Conservation (phyloP, 495 filamentous ascomycete genomes). For the Penicillium salamii region DNA sequence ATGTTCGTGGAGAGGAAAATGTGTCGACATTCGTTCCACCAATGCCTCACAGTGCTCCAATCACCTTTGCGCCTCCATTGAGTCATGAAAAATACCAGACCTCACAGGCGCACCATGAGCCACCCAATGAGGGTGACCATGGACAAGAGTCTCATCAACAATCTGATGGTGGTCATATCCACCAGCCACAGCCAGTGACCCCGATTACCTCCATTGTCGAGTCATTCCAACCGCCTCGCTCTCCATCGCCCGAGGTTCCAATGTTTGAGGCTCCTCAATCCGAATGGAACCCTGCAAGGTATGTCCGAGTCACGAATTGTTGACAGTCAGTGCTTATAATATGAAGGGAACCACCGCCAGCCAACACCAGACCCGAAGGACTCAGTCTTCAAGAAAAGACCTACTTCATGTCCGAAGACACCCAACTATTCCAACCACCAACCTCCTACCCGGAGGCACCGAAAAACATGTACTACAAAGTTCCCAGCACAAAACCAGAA, state of each 20-base stretch:
- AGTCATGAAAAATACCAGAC: constrained; percentile 6
- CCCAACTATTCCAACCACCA: constrained; percentile 70
- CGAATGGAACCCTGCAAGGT: constrained; percentile 69
- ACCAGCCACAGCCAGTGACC: constrained; percentile 37
- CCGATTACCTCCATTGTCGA: constrained; percentile 27
- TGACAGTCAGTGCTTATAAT: constrained; percentile 17
- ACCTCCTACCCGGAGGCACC: constrained; percentile 75
- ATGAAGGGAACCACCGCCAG: constrained; percentile 68
- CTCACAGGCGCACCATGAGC: constrained; percentile 1
- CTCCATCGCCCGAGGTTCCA: constrained; percentile 34
- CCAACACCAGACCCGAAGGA: constrained; percentile 73
- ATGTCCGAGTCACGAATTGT: constrained; percentile 15
- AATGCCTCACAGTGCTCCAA: constrained; percentile 10
- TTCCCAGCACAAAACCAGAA: constrained; percentile 59
- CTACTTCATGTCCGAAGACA: constrained; percentile 75
- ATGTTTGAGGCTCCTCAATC: constrained; percentile 50
- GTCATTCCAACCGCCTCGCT: constrained; percentile 33
- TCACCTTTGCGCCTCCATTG: constrained; percentile 6
- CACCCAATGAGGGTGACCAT: constrained; percentile 1
- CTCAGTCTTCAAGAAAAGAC: constrained; percentile 65
- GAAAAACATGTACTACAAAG: constrained; percentile 78
- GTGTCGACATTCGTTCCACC: constrained; percentile 33
- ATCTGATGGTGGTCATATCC: constrained; percentile 3
- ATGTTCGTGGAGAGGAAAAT: constrained; percentile 47
- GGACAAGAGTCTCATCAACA: neutral